Base-by-base conservation (phyloP, 2,329 filamentous ascomycete species). In the Calonectria pseudoturangicola region DNA sequence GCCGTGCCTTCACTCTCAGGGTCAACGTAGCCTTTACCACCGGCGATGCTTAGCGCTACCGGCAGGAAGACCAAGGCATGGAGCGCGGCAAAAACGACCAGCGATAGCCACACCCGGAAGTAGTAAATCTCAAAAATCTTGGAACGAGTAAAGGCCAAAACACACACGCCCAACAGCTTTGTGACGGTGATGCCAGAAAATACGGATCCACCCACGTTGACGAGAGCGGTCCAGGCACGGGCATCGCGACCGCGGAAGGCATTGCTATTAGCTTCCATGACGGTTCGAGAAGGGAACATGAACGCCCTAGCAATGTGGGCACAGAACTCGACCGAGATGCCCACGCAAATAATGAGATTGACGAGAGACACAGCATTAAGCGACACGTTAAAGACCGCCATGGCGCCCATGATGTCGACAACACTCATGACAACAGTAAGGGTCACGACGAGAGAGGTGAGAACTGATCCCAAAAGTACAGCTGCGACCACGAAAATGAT, bases 81-180 rank as follows among this genome's bases (percentile, higher is more conserved):
- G 12, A 93, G 89, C 9, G 95, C 95, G 3, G 96, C 97, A 83
- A 98, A 96, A 12, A 97, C 83, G 13, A 99, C 96, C 68, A 99
- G 90, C 8, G 96, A 93, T 21, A 98, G 87, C 97, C 97, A 99
- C 51, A 99, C 94, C 51, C 97, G 91, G 89, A 99, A 99, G 85
- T 99, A 99, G 86, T 99, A 99, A 71, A 99, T 95, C 87, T 99
- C 97, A 80, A 99, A 99, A 81, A 99, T 99, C 90, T 98, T 99
- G 84, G 95, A 98, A 65, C 94, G 89, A 9, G 97, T 99, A 81
- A 98, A 99, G 0, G 97, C 97, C 25, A 99, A 88, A 43, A 99
- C 97, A 56, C 90, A 93, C 0, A 99, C 96, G 4, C 97, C 97
- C 2, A 99, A 87, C 1, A 99, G 89, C 85, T 99, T 99, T 2